Evolutionary conservation across 345 rosid genomes (phyloP).

Genomic region (Rhizophora mangle): DNA sequence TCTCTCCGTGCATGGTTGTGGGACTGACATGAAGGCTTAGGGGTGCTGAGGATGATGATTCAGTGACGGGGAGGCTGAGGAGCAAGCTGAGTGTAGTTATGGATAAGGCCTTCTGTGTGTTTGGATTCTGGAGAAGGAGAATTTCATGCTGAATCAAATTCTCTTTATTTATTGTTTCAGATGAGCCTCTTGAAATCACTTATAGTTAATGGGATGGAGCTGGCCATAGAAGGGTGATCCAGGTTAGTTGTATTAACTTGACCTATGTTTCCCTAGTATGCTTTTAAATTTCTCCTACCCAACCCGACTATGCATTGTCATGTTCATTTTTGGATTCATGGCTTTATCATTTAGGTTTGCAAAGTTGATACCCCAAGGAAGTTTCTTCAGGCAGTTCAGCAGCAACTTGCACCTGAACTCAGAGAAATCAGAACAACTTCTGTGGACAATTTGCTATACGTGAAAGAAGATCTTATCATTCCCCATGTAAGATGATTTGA

Average conservation of each 20-base stretch:
- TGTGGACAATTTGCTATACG: conserved; percentile 92
- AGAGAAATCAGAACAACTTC: conserved; percentile 88
- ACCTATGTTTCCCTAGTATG: conserved; percentile 10
- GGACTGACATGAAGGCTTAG: conserved; percentile 54
- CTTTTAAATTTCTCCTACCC: background rate
- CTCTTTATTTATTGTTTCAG: conserved; percentile 37
- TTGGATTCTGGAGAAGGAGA: background rate
- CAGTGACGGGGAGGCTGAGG: conserved; percentile 99
- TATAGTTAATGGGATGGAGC: conserved; percentile 99
- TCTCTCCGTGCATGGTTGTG: conserved; percentile 16
- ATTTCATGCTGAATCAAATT: conserved; percentile 11
- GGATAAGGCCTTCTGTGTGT: background rate
- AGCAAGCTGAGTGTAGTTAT: conserved; percentile 83
- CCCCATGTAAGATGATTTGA: conserved; percentile 71
- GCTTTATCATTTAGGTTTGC: conserved; percentile 45
- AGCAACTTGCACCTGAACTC: conserved; percentile 98
- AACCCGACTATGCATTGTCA: background rate
- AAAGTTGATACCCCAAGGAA: conserved; percentile 88
- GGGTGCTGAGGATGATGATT: conserved; percentile 77
- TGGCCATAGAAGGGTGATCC: conserved; percentile 90
- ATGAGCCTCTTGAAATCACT: conserved; percentile 89
- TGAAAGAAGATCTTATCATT: conserved; percentile 93
- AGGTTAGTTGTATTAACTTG: conserved; percentile 44
- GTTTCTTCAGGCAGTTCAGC: conserved; percentile 85
- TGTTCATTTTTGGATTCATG: background rate